Percentiles rank a stretch among this genome's conserved stretches.
These are phyloP conservation scores for Breynia disticha DNA, from an alignment of 441 rosid species.

Conservation along the genomic window DNA sequence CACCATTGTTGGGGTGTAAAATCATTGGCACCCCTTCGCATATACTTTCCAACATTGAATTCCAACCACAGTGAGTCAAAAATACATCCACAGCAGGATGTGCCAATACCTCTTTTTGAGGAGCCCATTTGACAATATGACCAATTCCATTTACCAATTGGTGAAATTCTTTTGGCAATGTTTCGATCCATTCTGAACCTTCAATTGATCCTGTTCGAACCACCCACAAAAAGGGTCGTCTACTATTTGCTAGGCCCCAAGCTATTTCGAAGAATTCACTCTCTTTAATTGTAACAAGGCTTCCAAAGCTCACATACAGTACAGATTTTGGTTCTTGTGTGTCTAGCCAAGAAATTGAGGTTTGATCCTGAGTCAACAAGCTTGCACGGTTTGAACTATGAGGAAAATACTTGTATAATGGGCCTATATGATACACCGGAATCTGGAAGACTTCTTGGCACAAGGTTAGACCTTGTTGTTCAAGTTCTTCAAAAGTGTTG, in stretches of 20 bases:
- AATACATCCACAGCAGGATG: conserved; percentile 43
- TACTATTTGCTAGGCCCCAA: conserved; percentile 37
- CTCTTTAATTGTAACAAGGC: conserved; percentile 28
- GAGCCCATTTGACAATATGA: conserved; percentile 48
- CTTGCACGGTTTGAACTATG: conserved; percentile 24
- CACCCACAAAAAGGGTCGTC: conserved; percentile 47
- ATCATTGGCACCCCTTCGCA: conserved; percentile 57
- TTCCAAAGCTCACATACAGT: conserved; percentile 46
- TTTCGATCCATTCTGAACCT: conserved; percentile 17
- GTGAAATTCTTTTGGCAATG: conserved; percentile 24
- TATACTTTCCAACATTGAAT: conserved; percentile 48
- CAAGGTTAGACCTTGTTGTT: conserved; percentile 22
- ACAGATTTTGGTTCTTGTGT: conserved; percentile 35
- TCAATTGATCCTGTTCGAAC: conserved; percentile 27
- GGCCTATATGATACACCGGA: conserved; percentile 51
- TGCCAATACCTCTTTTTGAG: conserved; percentile 37
- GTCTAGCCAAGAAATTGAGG: conserved; percentile 47
- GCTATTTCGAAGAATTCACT: conserved; percentile 37
- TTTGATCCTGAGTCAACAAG: conserved; percentile 22
- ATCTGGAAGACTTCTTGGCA: conserved; percentile 20
- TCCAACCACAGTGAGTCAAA: conserved; percentile 57
- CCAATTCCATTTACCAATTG: conserved; percentile 28
- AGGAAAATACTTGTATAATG: conserved; percentile 39
- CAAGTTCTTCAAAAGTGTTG: conserved; percentile 50
- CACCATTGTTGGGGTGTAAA: conserved; percentile 37